Conservation (phyloP, 2,329 filamentous ascomycete species). For the Fusarium brevicatenulatum region DNA sequence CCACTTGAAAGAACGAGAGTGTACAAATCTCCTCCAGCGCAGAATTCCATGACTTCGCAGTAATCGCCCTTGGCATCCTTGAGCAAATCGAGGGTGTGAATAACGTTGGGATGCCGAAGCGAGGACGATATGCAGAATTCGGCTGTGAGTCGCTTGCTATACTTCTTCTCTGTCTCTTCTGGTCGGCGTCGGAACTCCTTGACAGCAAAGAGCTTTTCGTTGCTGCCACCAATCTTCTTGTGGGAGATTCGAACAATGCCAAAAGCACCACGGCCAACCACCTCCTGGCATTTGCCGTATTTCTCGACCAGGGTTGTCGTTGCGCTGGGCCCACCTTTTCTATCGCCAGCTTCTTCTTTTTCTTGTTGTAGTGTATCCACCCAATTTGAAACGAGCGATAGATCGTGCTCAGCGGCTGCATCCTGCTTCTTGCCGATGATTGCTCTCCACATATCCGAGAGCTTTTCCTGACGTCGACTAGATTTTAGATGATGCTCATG, state of each 20-base stretch:
- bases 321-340: slow-evolving; percentile 78
- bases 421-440: slow-evolving; percentile 88
- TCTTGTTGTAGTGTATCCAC: slow-evolving; percentile 92
- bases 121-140: slow-evolving; percentile 99
- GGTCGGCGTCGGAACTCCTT: slow-evolving; percentile 97
- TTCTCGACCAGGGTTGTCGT: slow-evolving; percentile 86
- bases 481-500: slow-evolving; percentile 92
- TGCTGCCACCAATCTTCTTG: slow-evolving; percentile 85
- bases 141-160: slow-evolving; percentile 95
- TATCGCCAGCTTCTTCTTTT: slow-evolving; percentile 85
- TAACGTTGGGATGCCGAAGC: slow-evolving; percentile 95
- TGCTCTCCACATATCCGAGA: slow-evolving; percentile 89
- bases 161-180: slow-evolving; percentile 95
- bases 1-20: slow-evolving; percentile 90
- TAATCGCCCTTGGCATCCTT: slow-evolving; percentile 97
- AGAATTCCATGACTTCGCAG: slow-evolving; percentile 99
- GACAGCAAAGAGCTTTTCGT: slow-evolving; percentile 93
- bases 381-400: slow-evolving; percentile 95
- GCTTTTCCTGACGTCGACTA: slow-evolving; percentile 91
- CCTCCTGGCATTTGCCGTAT: slow-evolving; percentile 97
- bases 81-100: slow-evolving; percentile 94
- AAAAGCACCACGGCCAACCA: slow-evolving; percentile 95
- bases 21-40: slow-evolving; percentile 94
- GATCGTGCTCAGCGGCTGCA: slow-evolving; percentile 77
- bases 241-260: slow-evolving; percentile 97